phyloP scores from a whole-genome alignment of 2,329 filamentous ascomycete species.

The Rhynchosporium secalis region DNA sequence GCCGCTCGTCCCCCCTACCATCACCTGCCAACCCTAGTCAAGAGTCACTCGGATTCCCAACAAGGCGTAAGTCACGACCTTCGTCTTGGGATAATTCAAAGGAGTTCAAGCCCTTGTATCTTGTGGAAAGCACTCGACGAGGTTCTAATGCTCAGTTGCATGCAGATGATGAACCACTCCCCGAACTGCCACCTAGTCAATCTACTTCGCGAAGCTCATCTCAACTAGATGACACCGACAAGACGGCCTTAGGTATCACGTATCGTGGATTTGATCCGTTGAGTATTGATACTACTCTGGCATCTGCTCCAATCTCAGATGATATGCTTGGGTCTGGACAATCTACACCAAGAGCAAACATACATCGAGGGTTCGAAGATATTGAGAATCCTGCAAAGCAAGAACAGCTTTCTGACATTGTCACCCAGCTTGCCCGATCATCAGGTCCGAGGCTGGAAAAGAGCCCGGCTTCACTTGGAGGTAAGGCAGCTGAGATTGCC shows the following conservation, averaged over 20 bases:
- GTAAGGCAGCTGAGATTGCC: conserved; percentile 26
- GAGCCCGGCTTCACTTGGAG: conserved; percentile 8
- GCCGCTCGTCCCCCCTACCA: conserved; percentile 44
- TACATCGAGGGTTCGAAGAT: background rate
- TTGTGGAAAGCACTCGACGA: conserved; percentile 60
- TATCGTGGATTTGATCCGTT: conserved; percentile 34
- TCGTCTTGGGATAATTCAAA: conserved; percentile 63
- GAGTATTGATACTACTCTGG: conserved; percentile 45
- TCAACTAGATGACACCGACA: conserved; percentile 42
- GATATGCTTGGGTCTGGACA: conserved; percentile 63
- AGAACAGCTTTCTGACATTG: background rate
- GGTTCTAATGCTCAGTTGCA: conserved; percentile 27
- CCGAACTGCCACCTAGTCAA: conserved; percentile 53
- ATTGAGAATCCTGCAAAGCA: conserved; percentile 9
- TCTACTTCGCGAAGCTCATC: conserved; percentile 50
- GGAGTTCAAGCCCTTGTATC: conserved; percentile 79
- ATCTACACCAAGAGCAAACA: conserved; percentile 60
- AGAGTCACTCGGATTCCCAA: conserved; percentile 40
- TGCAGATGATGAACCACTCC: conserved; percentile 43
- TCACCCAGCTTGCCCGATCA: background rate
- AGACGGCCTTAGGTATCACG: conserved; percentile 29
- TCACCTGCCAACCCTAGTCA: conserved; percentile 40
- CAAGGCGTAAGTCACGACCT: conserved; percentile 49
- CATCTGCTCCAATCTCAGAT: conserved; percentile 39
- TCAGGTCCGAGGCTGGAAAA: conserved; percentile 16